phyloP scores from a whole-genome alignment of 768 basidiomycete species.

The Leucocoprinus leucothites region DNA sequence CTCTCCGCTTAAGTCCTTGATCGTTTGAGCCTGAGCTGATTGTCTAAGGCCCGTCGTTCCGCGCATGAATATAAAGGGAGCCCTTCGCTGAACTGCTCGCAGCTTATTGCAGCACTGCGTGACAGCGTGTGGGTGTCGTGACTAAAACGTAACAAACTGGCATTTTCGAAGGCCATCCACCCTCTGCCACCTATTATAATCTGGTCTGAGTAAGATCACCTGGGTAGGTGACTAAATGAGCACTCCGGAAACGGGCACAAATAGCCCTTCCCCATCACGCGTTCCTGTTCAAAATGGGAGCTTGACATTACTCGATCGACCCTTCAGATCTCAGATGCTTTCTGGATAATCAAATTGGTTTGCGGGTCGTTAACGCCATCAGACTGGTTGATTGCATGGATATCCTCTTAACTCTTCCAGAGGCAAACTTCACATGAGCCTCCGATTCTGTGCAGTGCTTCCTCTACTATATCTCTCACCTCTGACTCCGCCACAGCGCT shows the following conservation, averaged over 20 bases:
- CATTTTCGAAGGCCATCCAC: no score
- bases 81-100: no score
- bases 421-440: constrained; percentile 10
- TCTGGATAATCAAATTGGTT: constrained; percentile 5
- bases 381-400: constrained; percentile 1
- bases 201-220: no score
- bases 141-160: no score
- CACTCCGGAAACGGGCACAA: no score
- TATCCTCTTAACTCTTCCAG: constrained; percentile 6
- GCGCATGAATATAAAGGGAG: no score
- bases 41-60: no score
- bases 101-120: no score
- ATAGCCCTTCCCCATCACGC: constrained; percentile 1
- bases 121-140: no score
- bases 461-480: constrained; percentile 22
- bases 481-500: constrained; percentile 13
- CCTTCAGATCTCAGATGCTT: constrained; percentile 4
- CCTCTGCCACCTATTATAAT: no score
- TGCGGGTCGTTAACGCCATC: constrained; percentile 5
- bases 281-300: constrained; percentile 2
- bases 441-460: constrained; percentile 16
- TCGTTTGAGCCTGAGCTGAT: no score
- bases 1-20: no score
- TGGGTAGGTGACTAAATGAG: constrained; percentile 5
- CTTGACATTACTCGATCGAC: constrained; percentile 1